Evolutionary conservation across 2,329 filamentous ascomycete species (phyloP).

Genomic region (Neoscytalidium dimidiatum): DNA sequence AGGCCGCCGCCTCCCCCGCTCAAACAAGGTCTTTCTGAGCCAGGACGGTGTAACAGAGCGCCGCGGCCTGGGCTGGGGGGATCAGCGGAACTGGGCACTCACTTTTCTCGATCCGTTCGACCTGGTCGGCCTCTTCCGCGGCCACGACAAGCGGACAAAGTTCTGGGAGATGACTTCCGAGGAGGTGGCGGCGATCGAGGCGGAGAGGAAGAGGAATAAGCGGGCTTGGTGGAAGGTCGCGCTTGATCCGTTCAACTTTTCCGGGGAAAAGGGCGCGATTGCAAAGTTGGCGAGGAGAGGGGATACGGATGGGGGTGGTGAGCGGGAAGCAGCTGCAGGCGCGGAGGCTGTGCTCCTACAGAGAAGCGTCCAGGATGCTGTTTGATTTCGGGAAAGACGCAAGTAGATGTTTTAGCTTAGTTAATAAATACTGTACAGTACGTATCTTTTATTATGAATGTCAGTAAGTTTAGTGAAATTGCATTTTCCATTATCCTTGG

Average conservation of each 20-base stretch:
- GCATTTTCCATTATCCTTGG: no score
- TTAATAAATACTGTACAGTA: no score
- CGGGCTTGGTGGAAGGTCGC: constrained; percentile 23
- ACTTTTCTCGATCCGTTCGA: constrained; percentile 43
- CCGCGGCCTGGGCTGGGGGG: constrained; percentile 51
- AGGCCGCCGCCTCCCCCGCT: constrained; percentile 50
- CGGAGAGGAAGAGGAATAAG: constrained; percentile 32
- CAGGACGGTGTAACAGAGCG: constrained; percentile 45
- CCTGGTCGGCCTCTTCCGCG: constrained; percentile 32
- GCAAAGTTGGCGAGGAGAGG: background rate
- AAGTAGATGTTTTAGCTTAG: background rate
- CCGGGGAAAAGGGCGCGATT: constrained; percentile 32
- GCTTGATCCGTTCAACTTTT: constrained; percentile 35
- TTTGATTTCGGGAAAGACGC: background rate
- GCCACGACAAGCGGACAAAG: constrained; percentile 36
- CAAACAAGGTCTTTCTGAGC: constrained; percentile 54
- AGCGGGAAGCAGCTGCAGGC: no score
- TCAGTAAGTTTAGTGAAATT: no score
- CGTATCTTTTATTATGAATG: no score
- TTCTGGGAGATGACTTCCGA: constrained; percentile 41
- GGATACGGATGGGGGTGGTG: constrained; percentile 20
- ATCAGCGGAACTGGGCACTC: constrained; percentile 47
- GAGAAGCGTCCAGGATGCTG: background rate
- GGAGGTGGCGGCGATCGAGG: constrained; percentile 30
- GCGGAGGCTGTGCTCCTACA: background rate